Percentiles rank a stretch among this genome's conserved stretches.
Conservation (phyloP, 139 green algal genomes). For the Mesotaenium endlicherianum region DNA sequence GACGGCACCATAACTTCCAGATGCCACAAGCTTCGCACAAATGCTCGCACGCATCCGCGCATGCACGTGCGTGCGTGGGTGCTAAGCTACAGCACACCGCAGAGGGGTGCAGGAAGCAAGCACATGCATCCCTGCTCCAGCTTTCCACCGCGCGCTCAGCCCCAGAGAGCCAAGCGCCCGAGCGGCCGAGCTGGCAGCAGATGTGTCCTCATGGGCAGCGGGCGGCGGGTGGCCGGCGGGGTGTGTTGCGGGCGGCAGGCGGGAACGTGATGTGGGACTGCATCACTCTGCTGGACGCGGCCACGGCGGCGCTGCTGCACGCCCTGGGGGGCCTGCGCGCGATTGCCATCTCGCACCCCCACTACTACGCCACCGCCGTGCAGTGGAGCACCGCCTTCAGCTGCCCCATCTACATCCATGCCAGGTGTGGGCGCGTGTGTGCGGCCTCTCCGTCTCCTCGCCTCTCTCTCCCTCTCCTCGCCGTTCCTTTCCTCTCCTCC, state of each 20-base stretch:
- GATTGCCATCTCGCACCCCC: slow-evolving; percentile 54
- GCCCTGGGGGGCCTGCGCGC: slow-evolving; percentile 46
- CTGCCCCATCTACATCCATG: slow-evolving; percentile 41
- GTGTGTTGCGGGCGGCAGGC: background rate
- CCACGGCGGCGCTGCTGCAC: background rate
- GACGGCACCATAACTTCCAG: too few relatives aligned
- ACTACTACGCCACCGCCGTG: slow-evolving; percentile 45
- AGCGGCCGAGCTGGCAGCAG: background rate
- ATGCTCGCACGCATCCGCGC: too few relatives aligned
- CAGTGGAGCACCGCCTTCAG: slow-evolving; percentile 47
- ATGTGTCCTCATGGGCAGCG: background rate
- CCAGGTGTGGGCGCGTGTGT: background rate
- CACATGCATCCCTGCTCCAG: background rate
- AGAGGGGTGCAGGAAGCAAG: too few relatives aligned
- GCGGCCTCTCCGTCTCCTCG: background rate
- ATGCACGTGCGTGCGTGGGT: too few relatives aligned
- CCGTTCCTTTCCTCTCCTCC: background rate
- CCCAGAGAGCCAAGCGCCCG: background rate
- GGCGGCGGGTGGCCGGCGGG: background rate
- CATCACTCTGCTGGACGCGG: slow-evolving; percentile 37
- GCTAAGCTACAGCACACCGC: too few relatives aligned
- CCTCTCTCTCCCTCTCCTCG: background rate
- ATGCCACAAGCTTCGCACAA: too few relatives aligned
- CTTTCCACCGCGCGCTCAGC: background rate
- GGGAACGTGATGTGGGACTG: slow-evolving; percentile 57